A percentile compares a stretch with the other conserved stretches of the same genome.
Evolutionary conservation across 1,139 yeast species (phyloP).

Genomic region (Blastobotrys serpentis): DNA sequence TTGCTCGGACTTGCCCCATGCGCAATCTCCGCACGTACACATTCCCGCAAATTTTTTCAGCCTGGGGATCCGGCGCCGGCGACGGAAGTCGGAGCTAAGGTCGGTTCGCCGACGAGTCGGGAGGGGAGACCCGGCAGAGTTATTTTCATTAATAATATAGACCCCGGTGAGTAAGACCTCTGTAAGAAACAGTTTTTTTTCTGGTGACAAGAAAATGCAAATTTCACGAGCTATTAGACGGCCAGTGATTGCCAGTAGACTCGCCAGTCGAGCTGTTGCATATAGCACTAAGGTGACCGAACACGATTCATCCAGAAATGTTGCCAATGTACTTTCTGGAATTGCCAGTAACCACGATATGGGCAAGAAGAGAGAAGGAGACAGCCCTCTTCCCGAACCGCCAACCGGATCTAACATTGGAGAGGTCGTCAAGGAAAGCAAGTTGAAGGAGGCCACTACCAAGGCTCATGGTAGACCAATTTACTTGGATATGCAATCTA

Average conservation of each 20-base stretch:
- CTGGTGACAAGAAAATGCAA: neutral
- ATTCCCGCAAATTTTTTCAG: too few species aligned
- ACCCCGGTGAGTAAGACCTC: too few species aligned
- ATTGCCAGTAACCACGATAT: constrained; percentile 17
- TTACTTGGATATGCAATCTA: constrained; percentile 93
- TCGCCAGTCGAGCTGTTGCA: neutral
- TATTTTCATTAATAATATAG: too few species aligned
- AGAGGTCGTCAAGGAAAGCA: constrained; percentile 26
- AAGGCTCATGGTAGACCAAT: constrained; percentile 60
- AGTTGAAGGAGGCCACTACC: constrained; percentile 22
- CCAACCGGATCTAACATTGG: constrained; percentile 31
- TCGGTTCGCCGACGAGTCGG: too few species aligned
- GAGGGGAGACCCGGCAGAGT: too few species aligned
- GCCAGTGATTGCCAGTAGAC: neutral
- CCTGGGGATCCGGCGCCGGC: too few species aligned
- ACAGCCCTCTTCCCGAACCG: constrained; percentile 18
- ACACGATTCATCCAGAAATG: constrained; percentile 19
- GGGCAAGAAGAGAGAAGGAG: constrained; percentile 4
- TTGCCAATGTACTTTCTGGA: constrained; percentile 24
- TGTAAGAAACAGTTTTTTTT: neutral
- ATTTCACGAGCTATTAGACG: constrained; percentile 7
- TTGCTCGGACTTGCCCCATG: too few species aligned
- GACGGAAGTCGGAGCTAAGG: too few species aligned
- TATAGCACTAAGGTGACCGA: constrained; percentile 9
- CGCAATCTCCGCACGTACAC: too few species aligned